phyloP scores from a whole-genome alignment of 2,329 filamentous ascomycete species.

The Cytospora leucostoma region DNA sequence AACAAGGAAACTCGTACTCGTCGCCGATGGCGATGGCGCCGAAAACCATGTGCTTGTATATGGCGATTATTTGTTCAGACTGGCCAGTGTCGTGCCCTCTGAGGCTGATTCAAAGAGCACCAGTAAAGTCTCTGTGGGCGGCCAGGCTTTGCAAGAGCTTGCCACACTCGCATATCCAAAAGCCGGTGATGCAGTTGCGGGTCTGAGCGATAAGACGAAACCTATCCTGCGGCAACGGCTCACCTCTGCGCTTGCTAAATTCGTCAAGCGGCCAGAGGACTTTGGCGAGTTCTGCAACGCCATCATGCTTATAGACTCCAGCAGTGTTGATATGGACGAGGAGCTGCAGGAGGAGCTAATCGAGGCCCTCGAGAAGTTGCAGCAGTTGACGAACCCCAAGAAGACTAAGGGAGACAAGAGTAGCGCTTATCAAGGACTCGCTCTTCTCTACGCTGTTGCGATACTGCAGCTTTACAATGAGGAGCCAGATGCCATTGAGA shows the following conservation, averaged over 20 bases:
- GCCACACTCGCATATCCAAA: constrained; percentile 58
- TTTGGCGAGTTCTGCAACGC: constrained; percentile 56
- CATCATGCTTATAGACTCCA: constrained; percentile 54
- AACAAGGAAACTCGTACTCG: constrained; percentile 31
- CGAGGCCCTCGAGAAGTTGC: constrained; percentile 54
- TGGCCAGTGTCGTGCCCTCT: constrained; percentile 45
- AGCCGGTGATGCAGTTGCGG: constrained; percentile 43
- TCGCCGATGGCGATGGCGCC: constrained; percentile 32
- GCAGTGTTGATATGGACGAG: constrained; percentile 54
- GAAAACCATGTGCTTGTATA: constrained; percentile 50
- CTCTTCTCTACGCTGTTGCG: constrained; percentile 79
- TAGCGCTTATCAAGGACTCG: constrained; percentile 64
- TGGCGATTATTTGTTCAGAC: constrained; percentile 55
- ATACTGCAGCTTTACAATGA: constrained; percentile 89
- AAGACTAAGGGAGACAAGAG: constrained; percentile 37
- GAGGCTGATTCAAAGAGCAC: constrained; percentile 35
- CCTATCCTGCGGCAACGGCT: constrained; percentile 59
- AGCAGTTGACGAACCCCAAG: constrained; percentile 51
- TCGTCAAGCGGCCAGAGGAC: constrained; percentile 56
- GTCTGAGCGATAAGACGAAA: constrained; percentile 54
- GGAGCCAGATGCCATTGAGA: constrained; percentile 79
- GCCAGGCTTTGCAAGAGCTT: constrained; percentile 52
- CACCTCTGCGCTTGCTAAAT: constrained; percentile 58
- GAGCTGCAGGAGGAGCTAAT: constrained; percentile 55
- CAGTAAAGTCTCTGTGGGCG: constrained; percentile 40